These are phyloP conservation scores for Cymbidium sinense DNA, from an alignment of 106 monocot species.

Conservation along the genomic window DNA sequence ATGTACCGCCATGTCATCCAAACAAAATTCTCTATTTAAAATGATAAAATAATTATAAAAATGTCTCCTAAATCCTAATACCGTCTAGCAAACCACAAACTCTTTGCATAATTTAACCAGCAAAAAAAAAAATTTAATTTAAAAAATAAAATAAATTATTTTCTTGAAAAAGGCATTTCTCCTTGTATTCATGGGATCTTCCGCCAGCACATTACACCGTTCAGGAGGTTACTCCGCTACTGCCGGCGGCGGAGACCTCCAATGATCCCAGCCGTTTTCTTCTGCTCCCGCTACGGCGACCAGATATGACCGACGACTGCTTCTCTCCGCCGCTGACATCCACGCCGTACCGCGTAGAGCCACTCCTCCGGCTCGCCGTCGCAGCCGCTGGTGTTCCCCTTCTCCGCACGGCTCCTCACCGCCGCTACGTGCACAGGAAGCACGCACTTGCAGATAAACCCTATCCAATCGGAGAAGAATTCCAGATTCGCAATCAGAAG, in stretches of 20 bases:
- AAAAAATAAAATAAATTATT: background rate
- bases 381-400: background rate
- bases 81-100: no score
- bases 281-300: background rate
- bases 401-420: constrained; percentile 27
- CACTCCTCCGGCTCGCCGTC: constrained; percentile 32
- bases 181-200: background rate
- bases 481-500: background rate
- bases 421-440: constrained; percentile 49
- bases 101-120: no score
- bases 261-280: background rate
- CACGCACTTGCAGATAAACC: constrained; percentile 74
- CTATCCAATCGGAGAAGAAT: constrained; percentile 12
- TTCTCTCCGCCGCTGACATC: background rate
- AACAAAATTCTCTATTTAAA: no score
- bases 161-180: background rate
- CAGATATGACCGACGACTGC: background rate
- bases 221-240: background rate
- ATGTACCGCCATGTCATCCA: no score
- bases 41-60: no score
- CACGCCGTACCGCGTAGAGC: background rate
- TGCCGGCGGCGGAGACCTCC: background rate
- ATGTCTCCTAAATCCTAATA: no score
- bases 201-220: background rate
- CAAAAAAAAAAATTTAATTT: background rate